Percentiles rank a stretch among this genome's conserved stretches.
phyloP scores from a whole-genome alignment of 768 basidiomycete genomes.

The Austroboletus festivus region DNA sequence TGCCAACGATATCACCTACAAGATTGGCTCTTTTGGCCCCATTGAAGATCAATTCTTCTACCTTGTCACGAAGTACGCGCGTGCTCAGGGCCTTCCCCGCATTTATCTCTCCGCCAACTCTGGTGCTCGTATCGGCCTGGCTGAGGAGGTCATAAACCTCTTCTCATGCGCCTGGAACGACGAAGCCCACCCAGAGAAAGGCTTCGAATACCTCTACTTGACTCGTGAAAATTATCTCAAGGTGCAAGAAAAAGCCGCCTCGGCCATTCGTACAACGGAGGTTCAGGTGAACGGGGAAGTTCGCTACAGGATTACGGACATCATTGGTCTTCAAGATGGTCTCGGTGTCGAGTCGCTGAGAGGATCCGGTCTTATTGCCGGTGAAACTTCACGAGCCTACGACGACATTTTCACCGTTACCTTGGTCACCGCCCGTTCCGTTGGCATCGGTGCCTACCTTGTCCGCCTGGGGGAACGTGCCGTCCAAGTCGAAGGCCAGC shows the following conservation, averaged over 20 bases:
- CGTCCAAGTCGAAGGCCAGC: slow-evolving; percentile 98
- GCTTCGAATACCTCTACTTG: slow-evolving; percentile 93
- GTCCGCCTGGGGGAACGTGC: slow-evolving; percentile 97
- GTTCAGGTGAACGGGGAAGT: slow-evolving; percentile 83
- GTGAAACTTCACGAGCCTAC: slow-evolving; percentile 97
- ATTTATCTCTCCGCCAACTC: slow-evolving; percentile 99
- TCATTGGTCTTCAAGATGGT: slow-evolving; percentile 97
- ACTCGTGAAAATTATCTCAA: slow-evolving; percentile 89
- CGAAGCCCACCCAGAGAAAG: slow-evolving; percentile 81
- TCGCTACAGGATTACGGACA: slow-evolving; percentile 91
- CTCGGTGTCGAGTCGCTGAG: slow-evolving; percentile 94
- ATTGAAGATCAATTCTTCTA: slow-evolving; percentile 95
- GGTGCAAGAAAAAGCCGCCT: slow-evolving; percentile 79
- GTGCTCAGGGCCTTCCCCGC: slow-evolving; percentile 82
- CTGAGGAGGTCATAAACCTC: slow-evolving; percentile 83
- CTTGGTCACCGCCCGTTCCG: slow-evolving; percentile 95
- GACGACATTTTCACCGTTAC: slow-evolving; percentile 99
- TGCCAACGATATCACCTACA: slow-evolving; percentile 98
- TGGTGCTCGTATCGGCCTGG: slow-evolving; percentile 93
- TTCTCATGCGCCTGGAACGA: slow-evolving; percentile 95
- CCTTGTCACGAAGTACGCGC: slow-evolving; percentile 91
- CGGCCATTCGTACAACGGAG: slow-evolving; percentile 77
- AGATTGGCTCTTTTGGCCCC: slow-evolving; percentile 97
- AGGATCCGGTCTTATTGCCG: slow-evolving; percentile 97
- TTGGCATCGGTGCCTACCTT: slow-evolving; percentile 98